Evolutionary conservation across 2,329 filamentous ascomycete genomes (phyloP).

Genomic region (Exophiala bonariae): DNA sequence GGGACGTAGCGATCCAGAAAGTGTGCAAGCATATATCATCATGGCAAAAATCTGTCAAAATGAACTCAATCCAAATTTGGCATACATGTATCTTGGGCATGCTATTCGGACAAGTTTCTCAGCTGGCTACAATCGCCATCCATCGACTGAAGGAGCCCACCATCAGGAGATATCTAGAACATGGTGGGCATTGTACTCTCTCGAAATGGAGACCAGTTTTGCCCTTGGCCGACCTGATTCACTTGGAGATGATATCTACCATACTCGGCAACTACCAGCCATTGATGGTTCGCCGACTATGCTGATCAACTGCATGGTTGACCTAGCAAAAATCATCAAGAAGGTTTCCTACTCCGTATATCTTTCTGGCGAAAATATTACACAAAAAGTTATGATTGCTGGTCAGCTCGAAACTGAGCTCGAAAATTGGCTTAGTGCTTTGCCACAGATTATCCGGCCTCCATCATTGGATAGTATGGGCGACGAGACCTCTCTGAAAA

Average conservation of each 20-base stretch:
- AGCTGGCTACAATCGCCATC: conserved; percentile 46
- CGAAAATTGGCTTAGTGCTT: conserved; percentile 36
- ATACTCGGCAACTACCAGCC: conserved; percentile 43
- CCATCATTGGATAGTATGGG: conserved; percentile 23
- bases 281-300: conserved; percentile 38
- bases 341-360: conserved; percentile 41
- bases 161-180: conserved; percentile 44
- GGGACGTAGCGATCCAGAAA: conserved; percentile 39
- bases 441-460: conserved; percentile 39
- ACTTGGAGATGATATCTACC: conserved; percentile 49
- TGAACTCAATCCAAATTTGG: conserved; percentile 48
- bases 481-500: conserved; percentile 25
- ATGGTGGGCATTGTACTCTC: conserved; percentile 49
- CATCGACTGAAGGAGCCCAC: conserved; percentile 31
- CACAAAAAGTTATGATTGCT: conserved; percentile 37
- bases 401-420: conserved; percentile 39
- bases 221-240: conserved; percentile 51
- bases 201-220: conserved; percentile 52
- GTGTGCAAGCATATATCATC: conserved; percentile 50
- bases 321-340: conserved; percentile 40
- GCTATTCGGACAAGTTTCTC: conserved; percentile 50
- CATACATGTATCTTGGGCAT: conserved; percentile 51
- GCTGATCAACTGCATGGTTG: conserved; percentile 42
- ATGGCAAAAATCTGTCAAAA: conserved; percentile 53
- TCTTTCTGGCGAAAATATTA: conserved; percentile 34